Base-by-base conservation (phyloP, 495 filamentous ascomycete genomes). In the Neurospora sp. region DNA sequence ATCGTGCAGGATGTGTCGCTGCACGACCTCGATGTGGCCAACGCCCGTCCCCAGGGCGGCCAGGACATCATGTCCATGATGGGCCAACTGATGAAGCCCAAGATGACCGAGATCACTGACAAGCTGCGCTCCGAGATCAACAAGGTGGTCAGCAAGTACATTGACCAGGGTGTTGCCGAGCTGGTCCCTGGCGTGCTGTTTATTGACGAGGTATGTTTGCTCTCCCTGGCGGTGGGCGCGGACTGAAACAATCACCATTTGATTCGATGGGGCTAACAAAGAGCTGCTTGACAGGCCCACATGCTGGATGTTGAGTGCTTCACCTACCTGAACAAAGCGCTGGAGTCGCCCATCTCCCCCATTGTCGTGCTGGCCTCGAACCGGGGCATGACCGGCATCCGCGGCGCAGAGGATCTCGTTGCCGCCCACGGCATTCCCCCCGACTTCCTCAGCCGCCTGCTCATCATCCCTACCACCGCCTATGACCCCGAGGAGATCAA, bases 41-140 rank as follows among this genome's bases (percentile, higher is more conserved):
- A 99, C 77, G 93, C 96, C 12, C 87, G 95, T 72, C 96, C 96
- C 14, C 88, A 97, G 85, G 95, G 96, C 40, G 96, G 96, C 71
- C 96, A 99, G 84, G 96, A 99, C 81, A 94, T 99, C 72, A 97
- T 99, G 94, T 96, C 93, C 81, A 98, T 99, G 96, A 97, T 99
- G 94, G 95, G 95, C 74, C 95, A 98, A 79, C 85, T 99, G 74
- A 97, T 97, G 92, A 98, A 97, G 87, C 96, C 96, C 73, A 96
- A 96, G 86, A 97, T 97, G 88, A 98, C 95, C 12, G 95, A 98
- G 80, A 97, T 98, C 75, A 98, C 95, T 41, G 95, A 98, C 79
- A 98, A 99, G 84, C 84, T 99, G 78, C 89, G 96, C 69, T 85
- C 88, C 70, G 96, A 99, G 84, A 98, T 99, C 84, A 96, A 99